Base-by-base conservation (phyloP, 2,329 filamentous ascomycete species). In the Volutella citrinella region DNA sequence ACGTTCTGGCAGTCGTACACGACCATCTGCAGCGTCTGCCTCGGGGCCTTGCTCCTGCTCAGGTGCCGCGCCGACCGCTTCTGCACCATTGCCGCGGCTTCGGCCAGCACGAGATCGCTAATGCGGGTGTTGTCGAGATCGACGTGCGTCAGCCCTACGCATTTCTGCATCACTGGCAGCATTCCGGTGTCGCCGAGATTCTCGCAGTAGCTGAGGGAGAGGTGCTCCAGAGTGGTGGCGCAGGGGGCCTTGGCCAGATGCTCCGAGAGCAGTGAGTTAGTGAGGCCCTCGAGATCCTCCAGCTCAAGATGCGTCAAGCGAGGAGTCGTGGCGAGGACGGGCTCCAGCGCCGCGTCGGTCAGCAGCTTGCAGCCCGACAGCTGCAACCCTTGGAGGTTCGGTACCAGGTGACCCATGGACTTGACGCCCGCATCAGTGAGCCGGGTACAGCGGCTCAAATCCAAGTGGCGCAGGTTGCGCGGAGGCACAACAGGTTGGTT, bases 41-140 rank as follows among this genome's bases (percentile, higher is more conserved):
- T 61, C 4, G 82, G 80, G 5, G 60, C 48, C 6, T 60, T 50
- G 31, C 57, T 49, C 18, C 58, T 55, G 31, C 60, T 56, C 9
- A 62, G 61, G n/a, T 65, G 64, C 27, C 64, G 66, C 32, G 56
- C 50, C 3, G 70, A 62, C 69, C 88, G 84, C 32, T 71, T 69
- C 36, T 82, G 79, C 12, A 95, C 77, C 67, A 87, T 85, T n/a
- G 78, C 70, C 8, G 89, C 87, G 3, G 90, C 88, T 67, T 96
- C 91, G 36, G 82, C 78, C 9, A 97, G 78, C 5, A 87, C 82
- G 3, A 95, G 75, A 53, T 97, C 88, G 12, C 87, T 91, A 43
- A 95, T 80, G 28, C 86, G 81, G 0, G 91, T 97, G 59, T 97
- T 97, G 66, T 98, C 93, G 72, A 97, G 82, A 32, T 94, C 87